Evolutionary conservation across 1,139 yeast species (phyloP).

Genomic region (Hyphopichia fennica): DNA sequence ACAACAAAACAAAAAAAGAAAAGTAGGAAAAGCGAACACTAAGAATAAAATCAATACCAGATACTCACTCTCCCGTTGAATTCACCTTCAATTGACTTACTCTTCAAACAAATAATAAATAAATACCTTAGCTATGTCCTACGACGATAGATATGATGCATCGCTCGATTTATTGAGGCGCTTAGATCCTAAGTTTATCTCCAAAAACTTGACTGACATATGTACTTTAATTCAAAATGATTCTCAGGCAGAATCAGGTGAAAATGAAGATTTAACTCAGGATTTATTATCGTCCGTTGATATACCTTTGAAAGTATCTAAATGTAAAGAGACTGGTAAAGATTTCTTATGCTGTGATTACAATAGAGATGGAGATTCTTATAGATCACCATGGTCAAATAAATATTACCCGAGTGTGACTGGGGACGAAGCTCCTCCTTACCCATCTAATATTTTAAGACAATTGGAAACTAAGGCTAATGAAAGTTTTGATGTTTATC

Average conservation of each 20-base stretch:
- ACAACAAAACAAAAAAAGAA: neutral
- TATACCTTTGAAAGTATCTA: constrained; percentile 66
- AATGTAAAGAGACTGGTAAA: constrained; percentile 62
- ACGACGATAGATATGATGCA: constrained; percentile 76
- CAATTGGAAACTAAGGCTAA: constrained; percentile 79
- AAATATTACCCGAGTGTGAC: constrained; percentile 63
- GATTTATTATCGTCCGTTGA: constrained; percentile 87
- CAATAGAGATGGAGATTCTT: constrained; percentile 91
- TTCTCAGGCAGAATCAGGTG: constrained; percentile 9
- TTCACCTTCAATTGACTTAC: neutral
- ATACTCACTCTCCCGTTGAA: neutral
- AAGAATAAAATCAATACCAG: too few relatives aligned
- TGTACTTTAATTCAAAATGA: constrained; percentile 69
- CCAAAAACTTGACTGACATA: constrained; percentile 61
- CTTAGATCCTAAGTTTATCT: constrained; percentile 72
- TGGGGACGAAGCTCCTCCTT: constrained; percentile 60
- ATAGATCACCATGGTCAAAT: constrained; percentile 90
- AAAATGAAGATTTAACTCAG: constrained; percentile 63
- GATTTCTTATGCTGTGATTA: constrained; percentile 86
- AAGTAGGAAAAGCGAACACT: too few relatives aligned
- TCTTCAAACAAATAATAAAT: neutral
- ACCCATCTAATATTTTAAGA: constrained; percentile 67
- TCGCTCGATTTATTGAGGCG: constrained; percentile 86
- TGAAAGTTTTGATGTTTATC: constrained; percentile 87
- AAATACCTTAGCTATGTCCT: constrained; percentile 15